Base-by-base conservation (phyloP, 2,329 filamentous ascomycete genomes). In the Apiospora marii region DNA sequence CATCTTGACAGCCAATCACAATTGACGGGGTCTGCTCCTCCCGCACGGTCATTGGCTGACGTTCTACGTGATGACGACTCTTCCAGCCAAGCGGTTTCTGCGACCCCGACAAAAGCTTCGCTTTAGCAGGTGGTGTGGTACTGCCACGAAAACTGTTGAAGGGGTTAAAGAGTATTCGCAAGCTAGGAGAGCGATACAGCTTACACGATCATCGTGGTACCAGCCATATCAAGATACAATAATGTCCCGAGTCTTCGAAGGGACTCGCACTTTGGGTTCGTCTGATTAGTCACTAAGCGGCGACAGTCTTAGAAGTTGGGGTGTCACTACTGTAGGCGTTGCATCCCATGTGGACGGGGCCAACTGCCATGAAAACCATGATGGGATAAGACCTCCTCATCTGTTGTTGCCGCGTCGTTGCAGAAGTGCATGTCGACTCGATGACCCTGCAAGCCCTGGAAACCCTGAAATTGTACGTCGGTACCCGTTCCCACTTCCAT, bases 21-120 rank as follows among this genome's bases (percentile, higher is more conserved):
- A 64, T 41, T n/a, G 58, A 8, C 58, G 58, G 58, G 34, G 58
- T 64, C 58, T 64, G 34, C 34, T 64, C 58, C 58, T 64, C 22
- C n/a, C 34, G 34, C 6, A 10, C 22, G 34, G 34, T 7, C 34
- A 64, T 64, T 64, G 58, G 58, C 22, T 22, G 34, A 64, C n/a
- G 34, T 22, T 19, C 8, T 41, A 22, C 58, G 19, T 27, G 49
- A 64, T 30, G 19, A 41, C 58, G 19, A n/a, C 30, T 64, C 30
- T 41, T 41, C 19, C 34, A 41, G 34, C 19, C 30, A 16, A 37
- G 30, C 12, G 12, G 3, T 1, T 58, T 34, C 1, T n/a, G 22
- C 37, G 4, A 13, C 49, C 13, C 49, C 6, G 7, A 4, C 4
- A 5, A 13, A 14, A 51, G n/a, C 2, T 13, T 24, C 49, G 10